Evolutionary conservation across 148 eudicot genomes (phyloP).

Genomic region (Chenopodium formosanum): DNA sequence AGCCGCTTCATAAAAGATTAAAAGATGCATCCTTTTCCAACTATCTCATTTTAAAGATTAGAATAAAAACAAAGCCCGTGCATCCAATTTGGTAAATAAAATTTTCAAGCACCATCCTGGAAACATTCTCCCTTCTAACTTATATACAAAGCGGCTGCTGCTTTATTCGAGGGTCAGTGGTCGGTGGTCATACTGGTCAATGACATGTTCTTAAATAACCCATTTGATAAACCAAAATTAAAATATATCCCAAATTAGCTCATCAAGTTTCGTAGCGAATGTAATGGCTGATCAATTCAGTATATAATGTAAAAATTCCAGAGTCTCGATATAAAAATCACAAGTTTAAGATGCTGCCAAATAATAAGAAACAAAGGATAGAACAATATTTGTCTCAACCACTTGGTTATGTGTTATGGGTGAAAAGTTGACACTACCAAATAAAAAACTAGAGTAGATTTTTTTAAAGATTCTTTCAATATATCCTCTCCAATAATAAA

Average conservation of each 20-base stretch:
- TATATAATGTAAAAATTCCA: too few species aligned
- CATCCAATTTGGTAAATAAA: conserved; percentile 3
- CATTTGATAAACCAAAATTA: neutral
- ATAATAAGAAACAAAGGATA: neutral
- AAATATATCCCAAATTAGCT: neutral
- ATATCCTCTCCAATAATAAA: neutral
- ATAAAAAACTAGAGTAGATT: neutral
- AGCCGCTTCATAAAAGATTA: conserved; percentile 5
- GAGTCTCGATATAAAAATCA: neutral
- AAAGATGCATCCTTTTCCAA: conserved; percentile 20
- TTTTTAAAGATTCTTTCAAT: neutral
- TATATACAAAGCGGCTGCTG: neutral
- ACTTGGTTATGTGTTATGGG: neutral
- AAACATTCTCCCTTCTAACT: conserved; percentile 3
- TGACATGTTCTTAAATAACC: neutral
- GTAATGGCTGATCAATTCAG: neutral
- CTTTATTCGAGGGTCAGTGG: neutral
- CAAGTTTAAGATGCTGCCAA: neutral
- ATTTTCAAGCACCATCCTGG: conserved; percentile 11
- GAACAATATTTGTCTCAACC: neutral
- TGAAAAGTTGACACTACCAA: neutral
- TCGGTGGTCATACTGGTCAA: neutral
- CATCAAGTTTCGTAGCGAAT: neutral
- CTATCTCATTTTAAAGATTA: neutral
- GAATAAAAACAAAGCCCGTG: neutral